A percentile compares a stretch with the other conserved stretches of the same genome.
These are phyloP conservation scores for Agaricus bisporus DNA, from an alignment of 768 basidiomycete species.

Conservation along the genomic window DNA sequence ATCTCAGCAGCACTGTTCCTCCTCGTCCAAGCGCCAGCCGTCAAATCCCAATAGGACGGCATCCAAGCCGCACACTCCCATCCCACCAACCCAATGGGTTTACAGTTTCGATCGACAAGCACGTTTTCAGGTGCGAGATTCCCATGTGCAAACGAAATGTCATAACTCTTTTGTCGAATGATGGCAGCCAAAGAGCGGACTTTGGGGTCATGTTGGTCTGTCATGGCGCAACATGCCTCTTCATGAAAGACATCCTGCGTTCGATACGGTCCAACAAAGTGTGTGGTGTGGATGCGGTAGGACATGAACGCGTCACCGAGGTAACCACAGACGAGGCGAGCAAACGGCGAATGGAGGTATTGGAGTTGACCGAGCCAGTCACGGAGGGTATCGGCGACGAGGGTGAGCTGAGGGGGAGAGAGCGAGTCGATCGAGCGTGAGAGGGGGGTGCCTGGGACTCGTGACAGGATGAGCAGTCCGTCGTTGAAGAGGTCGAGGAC, in stretches of 20 bases:
- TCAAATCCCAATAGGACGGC: constrained; percentile 5
- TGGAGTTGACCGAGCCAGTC: constrained; percentile 9
- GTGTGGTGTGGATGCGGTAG: constrained; percentile 4
- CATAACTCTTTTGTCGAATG: constrained; percentile 8
- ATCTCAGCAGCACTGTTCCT: background rate
- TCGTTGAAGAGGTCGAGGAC: constrained; percentile 6
- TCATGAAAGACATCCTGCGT: constrained; percentile 10
- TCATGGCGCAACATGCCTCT: background rate
- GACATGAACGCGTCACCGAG: constrained; percentile 1
- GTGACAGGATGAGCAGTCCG: constrained; percentile 1
- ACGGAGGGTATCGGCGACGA: constrained; percentile 6
- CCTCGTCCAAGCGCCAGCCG: background rate
- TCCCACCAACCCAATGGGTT: constrained; percentile 2
- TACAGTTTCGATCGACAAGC: background rate
- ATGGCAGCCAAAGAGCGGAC: constrained; percentile 3
- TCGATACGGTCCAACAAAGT: constrained; percentile 7
- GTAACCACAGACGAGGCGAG: constrained; percentile 4
- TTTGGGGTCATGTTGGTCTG: background rate
- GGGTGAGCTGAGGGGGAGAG: background rate
- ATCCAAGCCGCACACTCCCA: constrained; percentile 10
- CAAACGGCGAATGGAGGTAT: constrained; percentile 1
- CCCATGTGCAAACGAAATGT: constrained; percentile 7
- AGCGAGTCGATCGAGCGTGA: background rate
- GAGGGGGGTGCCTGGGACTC: constrained; percentile 1
- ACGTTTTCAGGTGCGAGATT: constrained; percentile 6